phyloP scores from a whole-genome alignment of 2,329 filamentous ascomycete species.

The Tolypocladium inflatum region DNA sequence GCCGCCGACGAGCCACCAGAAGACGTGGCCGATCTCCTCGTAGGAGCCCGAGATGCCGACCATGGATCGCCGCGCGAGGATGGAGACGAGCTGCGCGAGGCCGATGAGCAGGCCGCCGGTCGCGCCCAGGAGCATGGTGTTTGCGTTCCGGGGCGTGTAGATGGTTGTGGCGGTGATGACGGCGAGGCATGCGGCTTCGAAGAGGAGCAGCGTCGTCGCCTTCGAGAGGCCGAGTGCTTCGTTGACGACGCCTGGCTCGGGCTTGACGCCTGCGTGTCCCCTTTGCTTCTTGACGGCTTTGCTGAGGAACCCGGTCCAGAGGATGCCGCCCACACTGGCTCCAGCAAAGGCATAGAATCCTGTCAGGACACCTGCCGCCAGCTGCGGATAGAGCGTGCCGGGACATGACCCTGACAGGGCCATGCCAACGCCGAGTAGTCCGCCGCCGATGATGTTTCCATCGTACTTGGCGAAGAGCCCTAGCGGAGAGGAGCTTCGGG shows the following conservation, averaged over 20 bases:
- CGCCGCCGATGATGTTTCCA: constrained; percentile 56
- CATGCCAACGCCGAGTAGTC: constrained; percentile 57
- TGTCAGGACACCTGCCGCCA: constrained; percentile 41
- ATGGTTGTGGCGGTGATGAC: constrained; percentile 27
- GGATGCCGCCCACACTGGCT: constrained; percentile 43
- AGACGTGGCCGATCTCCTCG: constrained; percentile 48
- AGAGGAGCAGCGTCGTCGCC: constrained; percentile 24
- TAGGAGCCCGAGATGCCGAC: constrained; percentile 54
- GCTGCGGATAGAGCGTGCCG: constrained; percentile 53
- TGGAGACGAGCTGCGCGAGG: constrained; percentile 44
- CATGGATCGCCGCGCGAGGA: constrained; percentile 41
- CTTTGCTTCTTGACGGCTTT: constrained; percentile 20
- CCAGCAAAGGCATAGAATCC: constrained; percentile 45
- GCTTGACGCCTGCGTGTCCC: constrained; percentile 13
- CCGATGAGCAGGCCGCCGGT: constrained; percentile 51
- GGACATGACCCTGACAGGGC: constrained; percentile 55
- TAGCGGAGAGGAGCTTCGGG: constrained; percentile 41
- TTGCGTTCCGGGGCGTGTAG: constrained; percentile 20
- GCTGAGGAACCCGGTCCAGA: constrained; percentile 36
- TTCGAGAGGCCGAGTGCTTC: constrained; percentile 30
- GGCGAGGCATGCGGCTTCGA: constrained; percentile 32
- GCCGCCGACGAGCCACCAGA: constrained; percentile 33
- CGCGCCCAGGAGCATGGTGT: constrained; percentile 29
- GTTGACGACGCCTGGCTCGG: constrained; percentile 24
- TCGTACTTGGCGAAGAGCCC: constrained; percentile 47